Evolutionary conservation across 768 basidiomycete species (phyloP).

Genomic region (Brasilioporus rufonigricans): DNA sequence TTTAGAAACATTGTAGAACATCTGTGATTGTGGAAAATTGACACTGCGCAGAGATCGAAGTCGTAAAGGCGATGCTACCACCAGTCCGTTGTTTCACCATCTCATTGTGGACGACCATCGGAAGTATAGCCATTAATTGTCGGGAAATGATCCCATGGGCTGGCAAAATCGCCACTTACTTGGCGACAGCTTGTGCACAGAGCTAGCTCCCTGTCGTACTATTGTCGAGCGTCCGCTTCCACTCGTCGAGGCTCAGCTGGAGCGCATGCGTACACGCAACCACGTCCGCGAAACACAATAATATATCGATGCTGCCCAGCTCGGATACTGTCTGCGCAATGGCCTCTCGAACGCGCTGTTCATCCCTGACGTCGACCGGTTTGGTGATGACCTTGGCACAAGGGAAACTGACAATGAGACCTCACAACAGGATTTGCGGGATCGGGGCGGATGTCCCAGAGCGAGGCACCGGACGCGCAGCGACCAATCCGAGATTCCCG

Average conservation of each 20-base stretch:
- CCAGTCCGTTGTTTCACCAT: neutral
- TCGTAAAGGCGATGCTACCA: constrained; percentile 41
- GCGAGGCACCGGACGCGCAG: constrained; percentile 24
- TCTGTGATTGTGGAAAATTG: constrained; percentile 42
- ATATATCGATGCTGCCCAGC: constrained; percentile 35
- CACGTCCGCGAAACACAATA: constrained; percentile 42
- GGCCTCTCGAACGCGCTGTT: constrained; percentile 26
- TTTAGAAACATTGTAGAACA: constrained; percentile 44
- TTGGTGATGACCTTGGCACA: constrained; percentile 32
- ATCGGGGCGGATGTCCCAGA: constrained; percentile 25
- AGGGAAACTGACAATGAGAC: constrained; percentile 28
- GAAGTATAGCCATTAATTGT: neutral
- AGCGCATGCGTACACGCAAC: constrained; percentile 35
- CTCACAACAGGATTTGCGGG: neutral
- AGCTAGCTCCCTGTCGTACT: constrained; percentile 47
- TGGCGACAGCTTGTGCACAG: constrained; percentile 39
- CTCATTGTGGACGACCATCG: neutral
- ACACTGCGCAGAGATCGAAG: constrained; percentile 43
- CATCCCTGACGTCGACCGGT: constrained; percentile 35
- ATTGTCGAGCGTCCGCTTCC: constrained; percentile 31
- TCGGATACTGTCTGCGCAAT: constrained; percentile 22
- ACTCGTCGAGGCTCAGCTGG: constrained; percentile 27
- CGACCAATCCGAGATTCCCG: constrained; percentile 37
- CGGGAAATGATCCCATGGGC: neutral
- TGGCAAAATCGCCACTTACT: neutral